phyloP scores from a whole-genome alignment of 345 rosid species.

The Salix koriyanagi region DNA sequence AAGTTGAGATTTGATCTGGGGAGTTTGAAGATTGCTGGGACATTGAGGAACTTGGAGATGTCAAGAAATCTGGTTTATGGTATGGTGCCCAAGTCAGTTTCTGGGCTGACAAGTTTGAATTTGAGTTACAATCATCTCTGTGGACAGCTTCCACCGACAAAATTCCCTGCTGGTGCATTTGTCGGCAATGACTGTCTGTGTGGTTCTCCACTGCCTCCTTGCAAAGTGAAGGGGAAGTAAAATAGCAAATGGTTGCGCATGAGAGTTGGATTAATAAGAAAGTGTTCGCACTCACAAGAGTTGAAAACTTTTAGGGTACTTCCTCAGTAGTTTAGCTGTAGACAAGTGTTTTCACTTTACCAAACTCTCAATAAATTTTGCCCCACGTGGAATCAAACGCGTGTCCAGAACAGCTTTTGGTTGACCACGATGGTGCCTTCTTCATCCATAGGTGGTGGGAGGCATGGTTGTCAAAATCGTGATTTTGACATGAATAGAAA shows the following conservation, averaged over 20 bases:
- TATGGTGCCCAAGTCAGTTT: slow-evolving; percentile 43
- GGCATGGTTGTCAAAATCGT: too few relatives aligned
- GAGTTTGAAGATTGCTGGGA: slow-evolving; percentile 31
- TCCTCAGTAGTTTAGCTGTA: background rate
- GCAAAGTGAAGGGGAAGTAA: too few relatives aligned
- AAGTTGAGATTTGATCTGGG: slow-evolving; percentile 24
- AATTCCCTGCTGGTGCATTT: background rate
- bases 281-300: background rate
- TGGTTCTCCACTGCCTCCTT: slow-evolving; percentile 45
- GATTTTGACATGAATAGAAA: too few relatives aligned
- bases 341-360: background rate
- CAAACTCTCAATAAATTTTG: background rate
- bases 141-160: slow-evolving; percentile 51
- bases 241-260: too few relatives aligned
- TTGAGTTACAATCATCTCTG: slow-evolving; percentile 63
- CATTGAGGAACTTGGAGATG: slow-evolving; percentile 49
- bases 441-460: too few relatives aligned
- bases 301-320: background rate
- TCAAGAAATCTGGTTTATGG: slow-evolving; percentile 56
- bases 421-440: background rate
- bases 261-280: too few relatives aligned
- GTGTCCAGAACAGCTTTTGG: background rate
- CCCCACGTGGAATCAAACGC: background rate
- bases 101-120: slow-evolving; percentile 41
- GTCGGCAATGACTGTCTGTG: slow-evolving; percentile 52